Evolutionary conservation across 2,329 filamentous ascomycete genomes (phyloP), one percentile per base, ranked within the genome.

Genomic region (Penicillium sp.): DNA sequence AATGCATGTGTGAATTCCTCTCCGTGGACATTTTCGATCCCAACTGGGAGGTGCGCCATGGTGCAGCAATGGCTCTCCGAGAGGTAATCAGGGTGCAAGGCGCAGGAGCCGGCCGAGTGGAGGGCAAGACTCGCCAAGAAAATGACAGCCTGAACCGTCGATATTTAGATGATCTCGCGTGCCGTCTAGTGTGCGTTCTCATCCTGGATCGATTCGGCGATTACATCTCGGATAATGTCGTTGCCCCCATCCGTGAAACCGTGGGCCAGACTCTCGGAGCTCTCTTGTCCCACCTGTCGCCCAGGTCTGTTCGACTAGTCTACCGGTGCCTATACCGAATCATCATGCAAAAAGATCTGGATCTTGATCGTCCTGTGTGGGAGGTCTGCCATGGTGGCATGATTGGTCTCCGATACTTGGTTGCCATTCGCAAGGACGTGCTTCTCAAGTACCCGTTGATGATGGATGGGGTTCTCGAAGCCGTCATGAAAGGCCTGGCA

Each of bases 121-220:
- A 83, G 60, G 89, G 87, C 60, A 94, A 89, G 73, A 83, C 84
- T 10, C 85, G 87, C 63, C 70, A 78, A 31, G 88, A 96, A 68
- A 99, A 99, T 70, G 86, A 96, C 69, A 72, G 77, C 1, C 81
- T 91, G 46, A 99, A 98, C 69, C 86, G 89, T 61, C 85, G 82
- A 71, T 99, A 92, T 92, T 85, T 99, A 19, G 91, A 98, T 70
- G 94, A 99, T 70, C 83, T 99, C 53, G 92, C 93, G n/a, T 97
- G 93, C 70, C 90, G 95, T 27, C 84, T 99, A 50, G 94, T 93
- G 75, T 96, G 91, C 73, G 93, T 99, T 54, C 89, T 99, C 69
- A 97, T 99, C 88, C 87, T 99, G 16, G 95, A 99, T 77, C 88
- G 93, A 54, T 99, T 99, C 72, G 96, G 93, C 57, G 95, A 99